Evolutionary conservation across 2,329 filamentous ascomycete genomes (phyloP), one percentile per base, ranked within the genome.

Genomic region (Pseudocercospora fijiensis): DNA sequence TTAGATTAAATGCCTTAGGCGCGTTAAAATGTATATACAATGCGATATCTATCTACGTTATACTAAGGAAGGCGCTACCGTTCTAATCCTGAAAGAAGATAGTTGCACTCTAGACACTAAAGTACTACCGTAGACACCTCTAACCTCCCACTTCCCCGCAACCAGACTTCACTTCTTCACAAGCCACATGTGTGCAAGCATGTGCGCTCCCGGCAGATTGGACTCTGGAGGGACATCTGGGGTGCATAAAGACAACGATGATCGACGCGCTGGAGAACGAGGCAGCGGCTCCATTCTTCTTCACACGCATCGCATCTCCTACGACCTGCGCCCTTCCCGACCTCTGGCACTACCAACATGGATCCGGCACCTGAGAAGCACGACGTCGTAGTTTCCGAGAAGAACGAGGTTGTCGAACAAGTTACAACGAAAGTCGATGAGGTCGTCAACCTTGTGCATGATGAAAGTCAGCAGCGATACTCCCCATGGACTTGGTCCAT

Each of bases 401-500:
- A 59, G 57, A 51, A 47, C n/a, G 22, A 59, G 37, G 43, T 59
- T 11, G 57, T 59, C 27, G 57, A 41, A 26, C 41, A 47, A 27
- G 57, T 58, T 22, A 58, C 33, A 10, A 58, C 56, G 33, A 58
- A 59, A 20, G 45, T 59, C 24, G 57, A 49, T 10, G 57, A 59
- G 41, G 41, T 51, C n/a, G 57, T 59, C 9, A 49, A 51, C 41
- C 37, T 59, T 13, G 57, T 27, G 2, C 57, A 59, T n/a, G 26
- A 59, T 51, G 57, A 59, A n/a, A 41, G 27, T 18, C 45, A 49
- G 24, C 41, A 47, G 13, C 57, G 26, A 49, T 59, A 59, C 45
- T 59, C 57, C n/a, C 57, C 57, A 16, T 59, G 57, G 57, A 59
- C 57, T 2, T 18, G 24, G 57, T 49, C 57, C n/a, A 59, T 59